Evolutionary conservation across 495 filamentous ascomycete genomes (phyloP), one percentile per base, ranked within the genome.

Genomic region (Neurospora sp.): DNA sequence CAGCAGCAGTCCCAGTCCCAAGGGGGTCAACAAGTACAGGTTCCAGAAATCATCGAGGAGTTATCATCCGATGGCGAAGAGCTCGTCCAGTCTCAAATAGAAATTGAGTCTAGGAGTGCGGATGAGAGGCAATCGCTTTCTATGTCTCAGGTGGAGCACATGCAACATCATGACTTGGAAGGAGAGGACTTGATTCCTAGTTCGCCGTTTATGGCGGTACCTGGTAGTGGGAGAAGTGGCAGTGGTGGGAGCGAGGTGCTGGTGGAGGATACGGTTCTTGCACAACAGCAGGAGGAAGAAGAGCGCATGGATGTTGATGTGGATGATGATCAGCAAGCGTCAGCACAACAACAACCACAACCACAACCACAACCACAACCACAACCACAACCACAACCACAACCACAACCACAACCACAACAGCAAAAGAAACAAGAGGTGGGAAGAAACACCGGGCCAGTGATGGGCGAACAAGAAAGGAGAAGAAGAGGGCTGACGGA

Each of bases 201-300:
- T 35, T 65, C 53, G 27, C 53, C 53, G 14, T 65, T 65, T 35
- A 65, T 65, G 53, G 22, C 22, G 1, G 14, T 65, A 2, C 27
- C 14, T 3, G 27, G 1, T 61, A 16, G 42, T 45, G 17, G 17
- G 17, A 44, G 17, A 9, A 48, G 20, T 22, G 45, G 45, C 8
- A 44, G 17, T 35, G 31, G 31, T 22, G n/a, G n/a, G 20, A 53
- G 45, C 3, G 53, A 65, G 6, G 27, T 65, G 5, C 1, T 65
- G 53, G 53, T 61, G 53, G 27, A 65, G 27, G 53, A 65, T 37
- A 35, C 27, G 2, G 53, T 65, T 31, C 27, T 65, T 37, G 17
- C 53, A 3, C 71, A 70, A 22, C 61, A 76, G 38, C 71, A 74
- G n/a, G 65, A 72, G 9, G 39, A 76, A 8, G 76, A 65, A 7